Conservation (phyloP, 805 yeast species). For the Blastobotrys mokoenaii region DNA sequence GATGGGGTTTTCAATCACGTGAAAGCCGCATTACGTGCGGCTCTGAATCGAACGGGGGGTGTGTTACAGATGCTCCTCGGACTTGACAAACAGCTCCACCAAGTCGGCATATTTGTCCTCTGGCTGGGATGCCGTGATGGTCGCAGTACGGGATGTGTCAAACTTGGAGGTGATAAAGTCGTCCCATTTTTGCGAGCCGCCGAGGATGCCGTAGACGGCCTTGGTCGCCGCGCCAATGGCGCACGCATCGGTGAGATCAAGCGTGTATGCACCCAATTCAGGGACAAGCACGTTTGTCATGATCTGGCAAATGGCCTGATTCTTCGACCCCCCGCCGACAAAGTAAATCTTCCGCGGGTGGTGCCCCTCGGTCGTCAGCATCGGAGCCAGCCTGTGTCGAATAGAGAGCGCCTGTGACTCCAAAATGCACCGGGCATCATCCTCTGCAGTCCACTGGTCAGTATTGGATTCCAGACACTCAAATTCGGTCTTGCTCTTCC, state of each 20-base stretch:
- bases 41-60: too few species aligned
- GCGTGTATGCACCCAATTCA: conserved; percentile 52
- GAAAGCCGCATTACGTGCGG: neutral
- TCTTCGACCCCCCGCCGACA: conserved; percentile 85
- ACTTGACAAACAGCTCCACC: conserved; percentile 3
- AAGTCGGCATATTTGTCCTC: conserved; percentile 3
- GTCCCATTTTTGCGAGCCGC: conserved; percentile 11
- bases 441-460: conserved; percentile 32
- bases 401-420: conserved; percentile 85
- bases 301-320: conserved; percentile 54
- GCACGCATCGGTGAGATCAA: conserved; percentile 81
- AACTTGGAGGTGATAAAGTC: conserved; percentile 9
- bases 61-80: conserved; percentile 24
- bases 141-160: conserved; percentile 1
- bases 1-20: too few species aligned
- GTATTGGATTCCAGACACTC: neutral
- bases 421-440: conserved; percentile 69
- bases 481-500: neutral
- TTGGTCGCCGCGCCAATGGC: conserved; percentile 87
- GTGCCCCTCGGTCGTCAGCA: conserved; percentile 41
- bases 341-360: conserved; percentile 64
- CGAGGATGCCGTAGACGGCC: conserved; percentile 41
- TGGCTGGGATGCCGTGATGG: neutral
- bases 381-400: conserved; percentile 69
- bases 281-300: conserved; percentile 69